Percentiles rank a stretch among this genome's conserved stretches.
phyloP scores from a whole-genome alignment of 2,329 filamentous ascomycete species.

The Arthrobotrys iridis region DNA sequence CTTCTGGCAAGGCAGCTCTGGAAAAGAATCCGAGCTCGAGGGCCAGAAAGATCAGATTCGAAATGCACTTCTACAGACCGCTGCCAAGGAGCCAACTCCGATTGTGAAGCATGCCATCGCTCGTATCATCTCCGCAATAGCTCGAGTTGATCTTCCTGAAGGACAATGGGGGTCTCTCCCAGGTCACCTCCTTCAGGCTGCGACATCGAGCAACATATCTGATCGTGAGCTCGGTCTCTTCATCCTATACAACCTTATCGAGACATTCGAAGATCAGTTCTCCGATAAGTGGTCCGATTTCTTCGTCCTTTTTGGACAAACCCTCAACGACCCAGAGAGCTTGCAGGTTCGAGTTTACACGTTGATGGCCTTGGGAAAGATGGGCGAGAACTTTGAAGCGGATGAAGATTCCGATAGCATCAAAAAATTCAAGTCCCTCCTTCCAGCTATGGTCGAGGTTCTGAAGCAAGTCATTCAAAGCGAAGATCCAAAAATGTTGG shows the following conservation, averaged over 20 bases:
- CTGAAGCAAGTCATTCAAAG: conserved; percentile 83
- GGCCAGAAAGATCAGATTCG: conserved; percentile 79
- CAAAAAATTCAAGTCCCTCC: conserved; percentile 77
- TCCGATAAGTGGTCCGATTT: conserved; percentile 81
- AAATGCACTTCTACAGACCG: conserved; percentile 82
- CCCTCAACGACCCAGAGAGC: conserved; percentile 89
- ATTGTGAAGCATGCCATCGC: conserved; percentile 86
- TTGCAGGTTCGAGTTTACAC: conserved; percentile 94
- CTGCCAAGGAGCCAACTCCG: conserved; percentile 79
- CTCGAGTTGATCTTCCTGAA: conserved; percentile 84
- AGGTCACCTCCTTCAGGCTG: conserved; percentile 79
- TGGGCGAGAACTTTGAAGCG: conserved; percentile 85
- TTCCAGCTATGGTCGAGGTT: conserved; percentile 88
- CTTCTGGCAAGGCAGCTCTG: conserved; percentile 73
- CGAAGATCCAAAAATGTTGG: conserved; percentile 84
- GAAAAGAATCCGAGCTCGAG: conserved; percentile 68
- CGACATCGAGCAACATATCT: conserved; percentile 76
- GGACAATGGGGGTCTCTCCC: conserved; percentile 86
- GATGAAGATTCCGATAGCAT: conserved; percentile 82
- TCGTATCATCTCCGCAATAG: conserved; percentile 86
- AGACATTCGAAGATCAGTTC: conserved; percentile 86
- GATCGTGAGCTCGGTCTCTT: conserved; percentile 92
- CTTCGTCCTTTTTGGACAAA: conserved; percentile 83
- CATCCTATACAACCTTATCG: conserved; percentile 89
- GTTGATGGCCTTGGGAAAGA: conserved; percentile 85